Conservation (phyloP, 2,329 filamentous ascomycete genomes). For the Tolypocladium inflatum region DNA sequence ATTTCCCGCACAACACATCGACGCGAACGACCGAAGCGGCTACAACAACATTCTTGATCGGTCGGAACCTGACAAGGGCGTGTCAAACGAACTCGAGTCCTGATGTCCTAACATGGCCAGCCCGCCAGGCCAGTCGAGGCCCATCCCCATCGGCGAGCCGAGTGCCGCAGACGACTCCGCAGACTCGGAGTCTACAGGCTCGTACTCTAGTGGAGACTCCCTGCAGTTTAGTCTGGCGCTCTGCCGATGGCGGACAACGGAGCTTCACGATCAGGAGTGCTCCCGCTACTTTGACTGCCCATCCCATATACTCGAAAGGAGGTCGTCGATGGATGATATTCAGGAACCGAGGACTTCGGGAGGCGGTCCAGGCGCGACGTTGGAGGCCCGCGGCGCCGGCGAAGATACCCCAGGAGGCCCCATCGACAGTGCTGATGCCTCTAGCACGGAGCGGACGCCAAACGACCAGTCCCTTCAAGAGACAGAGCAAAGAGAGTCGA, state of each 20-base stretch:
- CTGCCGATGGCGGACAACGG: conserved; percentile 29
- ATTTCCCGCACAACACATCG: background rate
- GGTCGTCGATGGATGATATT: conserved; percentile 16
- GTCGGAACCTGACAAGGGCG: background rate
- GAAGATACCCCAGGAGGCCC: background rate
- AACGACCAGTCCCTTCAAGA: background rate
- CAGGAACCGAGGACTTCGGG: conserved; percentile 5
- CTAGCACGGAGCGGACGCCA: background rate
- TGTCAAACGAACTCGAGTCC: background rate
- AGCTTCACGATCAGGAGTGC: conserved; percentile 34
- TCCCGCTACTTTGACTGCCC: conserved; percentile 39
- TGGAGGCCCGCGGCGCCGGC: conserved; percentile 1
- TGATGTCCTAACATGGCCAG: conserved; percentile 23
- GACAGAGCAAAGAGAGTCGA: background rate
- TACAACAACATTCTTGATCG: background rate
- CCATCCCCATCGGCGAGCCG: conserved; percentile 6
- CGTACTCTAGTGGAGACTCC: conserved; percentile 27
- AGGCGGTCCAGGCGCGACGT: conserved; percentile 1
- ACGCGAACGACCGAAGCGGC: background rate
- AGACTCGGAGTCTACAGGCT: conserved; percentile 22
- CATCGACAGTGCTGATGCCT: background rate
- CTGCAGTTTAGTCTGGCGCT: background rate
- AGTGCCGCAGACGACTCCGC: conserved; percentile 3
- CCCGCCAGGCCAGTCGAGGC: conserved; percentile 14
- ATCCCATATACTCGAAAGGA: conserved; percentile 31